These are phyloP conservation scores for Aspergillus sp. DNA, from an alignment of 2,329 filamentous ascomycete species.

Conservation along the genomic window DNA sequence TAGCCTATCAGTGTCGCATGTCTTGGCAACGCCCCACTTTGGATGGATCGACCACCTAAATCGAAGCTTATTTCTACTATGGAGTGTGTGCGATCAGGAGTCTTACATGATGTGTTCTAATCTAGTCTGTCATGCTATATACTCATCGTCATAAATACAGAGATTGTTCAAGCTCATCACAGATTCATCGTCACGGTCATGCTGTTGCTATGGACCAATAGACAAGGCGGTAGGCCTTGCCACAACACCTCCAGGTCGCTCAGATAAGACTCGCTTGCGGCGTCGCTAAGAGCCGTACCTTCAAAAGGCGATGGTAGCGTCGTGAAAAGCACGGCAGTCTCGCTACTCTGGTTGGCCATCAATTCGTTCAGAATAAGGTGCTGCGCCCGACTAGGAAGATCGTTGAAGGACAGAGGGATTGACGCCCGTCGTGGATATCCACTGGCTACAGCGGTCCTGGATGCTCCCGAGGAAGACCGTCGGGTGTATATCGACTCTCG, in stretches of 20 bases:
- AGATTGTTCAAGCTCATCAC: slow-evolving; percentile 17
- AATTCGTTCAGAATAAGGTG: slow-evolving; percentile 85
- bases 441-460: slow-evolving; percentile 32
- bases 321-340: slow-evolving; percentile 78
- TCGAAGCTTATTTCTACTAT: no score
- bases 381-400: slow-evolving; percentile 78
- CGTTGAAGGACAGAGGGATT: slow-evolving; percentile 77
- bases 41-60: no score
- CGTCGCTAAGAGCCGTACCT: slow-evolving; percentile 70
- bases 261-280: slow-evolving; percentile 70
- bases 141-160: no score
- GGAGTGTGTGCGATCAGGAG: no score
- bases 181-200: slow-evolving; percentile 72
- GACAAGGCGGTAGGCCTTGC: slow-evolving; percentile 69
- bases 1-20: no score
- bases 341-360: slow-evolving; percentile 65
- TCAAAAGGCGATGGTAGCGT: slow-evolving; percentile 79
- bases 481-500: slow-evolving; percentile 40
- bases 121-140: no score
- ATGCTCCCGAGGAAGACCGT: slow-evolving; percentile 20
- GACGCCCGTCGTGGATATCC: slow-evolving; percentile 60
- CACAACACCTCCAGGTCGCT: slow-evolving; percentile 77
- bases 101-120: no score
- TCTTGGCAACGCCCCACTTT: no score
- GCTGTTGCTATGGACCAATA: slow-evolving; percentile 82